phyloP scores from a whole-genome alignment of 208 protist species.

The Acanthamoeba triangularis region DNA sequence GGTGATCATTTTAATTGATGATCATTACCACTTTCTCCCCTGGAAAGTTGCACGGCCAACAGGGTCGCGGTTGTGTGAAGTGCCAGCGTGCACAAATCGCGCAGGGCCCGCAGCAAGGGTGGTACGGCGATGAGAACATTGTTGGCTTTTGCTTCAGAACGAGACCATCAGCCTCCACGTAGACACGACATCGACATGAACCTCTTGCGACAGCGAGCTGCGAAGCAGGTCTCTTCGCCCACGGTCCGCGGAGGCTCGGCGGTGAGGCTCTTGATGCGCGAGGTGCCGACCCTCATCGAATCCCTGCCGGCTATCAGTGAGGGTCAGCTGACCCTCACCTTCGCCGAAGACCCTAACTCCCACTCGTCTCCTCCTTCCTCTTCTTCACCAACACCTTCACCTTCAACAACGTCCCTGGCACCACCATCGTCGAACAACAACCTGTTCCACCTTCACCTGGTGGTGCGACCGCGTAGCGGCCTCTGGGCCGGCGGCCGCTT shows the following conservation, averaged over 20 bases:
- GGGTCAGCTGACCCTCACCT: constrained; percentile 34
- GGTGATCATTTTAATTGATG: too few relatives aligned
- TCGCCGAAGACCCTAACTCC: background rate
- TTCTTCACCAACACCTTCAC: background rate
- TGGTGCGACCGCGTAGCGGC: background rate
- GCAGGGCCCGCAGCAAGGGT: too few relatives aligned
- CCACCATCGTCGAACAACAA: background rate
- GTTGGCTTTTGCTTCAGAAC: too few relatives aligned
- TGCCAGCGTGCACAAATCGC: too few relatives aligned
- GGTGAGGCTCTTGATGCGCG: constrained; percentile 12
- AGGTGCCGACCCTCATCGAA: background rate
- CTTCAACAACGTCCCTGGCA: too few relatives aligned
- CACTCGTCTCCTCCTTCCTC: background rate
- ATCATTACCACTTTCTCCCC: too few relatives aligned
- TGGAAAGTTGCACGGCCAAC: too few relatives aligned
- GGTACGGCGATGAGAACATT: too few relatives aligned
- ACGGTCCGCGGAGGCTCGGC: background rate
- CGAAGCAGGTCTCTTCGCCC: background rate
- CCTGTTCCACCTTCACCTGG: background rate
- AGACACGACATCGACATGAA: background rate
- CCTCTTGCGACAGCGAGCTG: background rate
- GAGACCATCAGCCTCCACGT: too few relatives aligned
- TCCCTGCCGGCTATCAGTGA: background rate
- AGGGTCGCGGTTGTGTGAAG: too few relatives aligned
- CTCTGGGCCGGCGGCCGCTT: background rate